These are phyloP conservation scores for Mortierella sp. DNA, from an alignment of 371 early-diverging fungal genomes.

Conservation along the genomic window DNA sequence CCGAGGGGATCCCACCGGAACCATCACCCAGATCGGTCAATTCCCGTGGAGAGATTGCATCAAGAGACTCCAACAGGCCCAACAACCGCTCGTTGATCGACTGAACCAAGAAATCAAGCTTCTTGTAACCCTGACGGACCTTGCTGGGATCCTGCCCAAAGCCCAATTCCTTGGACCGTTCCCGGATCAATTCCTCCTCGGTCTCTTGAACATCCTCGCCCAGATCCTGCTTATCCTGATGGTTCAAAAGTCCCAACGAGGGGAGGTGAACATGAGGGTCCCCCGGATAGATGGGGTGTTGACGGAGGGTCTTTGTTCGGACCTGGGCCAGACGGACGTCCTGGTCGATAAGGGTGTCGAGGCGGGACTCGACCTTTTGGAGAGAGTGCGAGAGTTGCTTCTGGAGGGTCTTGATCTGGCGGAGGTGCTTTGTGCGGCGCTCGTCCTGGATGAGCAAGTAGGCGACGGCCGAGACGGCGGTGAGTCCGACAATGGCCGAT, in stretches of 20 bases:
- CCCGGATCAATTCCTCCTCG: conserved; percentile 37
- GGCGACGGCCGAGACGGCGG: conserved; percentile 38
- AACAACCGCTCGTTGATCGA: conserved; percentile 43
- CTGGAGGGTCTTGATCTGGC: conserved; percentile 32
- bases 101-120: conserved; percentile 39
- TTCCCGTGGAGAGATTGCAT: conserved; percentile 43
- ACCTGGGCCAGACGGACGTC: conserved; percentile 49
- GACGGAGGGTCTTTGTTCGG: conserved; percentile 32
- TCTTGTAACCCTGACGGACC: conserved; percentile 48
- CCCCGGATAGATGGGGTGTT: conserved; percentile 29
- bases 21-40: conserved; percentile 51
- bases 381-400: conserved; percentile 21
- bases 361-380: conserved; percentile 26
- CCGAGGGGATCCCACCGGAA: conserved; percentile 23
- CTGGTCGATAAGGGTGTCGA: conserved; percentile 26
- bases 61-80: conserved; percentile 35
- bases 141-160: conserved; percentile 33
- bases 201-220: conserved; percentile 37
- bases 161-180: conserved; percentile 20
- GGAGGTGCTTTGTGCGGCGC: conserved; percentile 44
- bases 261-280: conserved; percentile 33
- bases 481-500: conserved; percentile 45
- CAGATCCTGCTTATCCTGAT: conserved; percentile 29
- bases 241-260: conserved; percentile 24
- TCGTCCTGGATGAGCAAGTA: conserved; percentile 55